A percentile compares a stretch with the other conserved stretches of the same genome.
phyloP scores from a whole-genome alignment of 2,329 filamentous ascomycete species.

The Calonectria multiphialidica region DNA sequence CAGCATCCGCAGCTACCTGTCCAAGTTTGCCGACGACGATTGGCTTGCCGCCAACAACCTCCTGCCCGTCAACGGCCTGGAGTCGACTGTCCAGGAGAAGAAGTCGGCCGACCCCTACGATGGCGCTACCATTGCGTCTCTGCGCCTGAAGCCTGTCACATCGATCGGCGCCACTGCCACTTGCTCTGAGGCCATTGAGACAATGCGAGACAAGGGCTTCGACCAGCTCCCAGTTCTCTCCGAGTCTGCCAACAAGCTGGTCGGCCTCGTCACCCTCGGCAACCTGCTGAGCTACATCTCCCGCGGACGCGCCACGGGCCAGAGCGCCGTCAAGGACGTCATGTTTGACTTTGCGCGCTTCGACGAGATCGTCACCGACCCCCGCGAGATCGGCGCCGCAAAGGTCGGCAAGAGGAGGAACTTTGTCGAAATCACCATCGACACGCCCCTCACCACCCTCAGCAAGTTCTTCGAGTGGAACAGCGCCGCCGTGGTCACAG shows the following conservation, averaged over 20 bases:
- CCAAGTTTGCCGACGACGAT: slow-evolving; percentile 98
- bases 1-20: slow-evolving; percentile 96
- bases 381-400: slow-evolving; percentile 69
- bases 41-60: slow-evolving; percentile 98
- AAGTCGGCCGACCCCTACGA: slow-evolving; percentile 75
- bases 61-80: slow-evolving; percentile 69
- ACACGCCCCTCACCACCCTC: slow-evolving; percentile 85
- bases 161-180: slow-evolving; percentile 79
- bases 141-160: slow-evolving; percentile 93
- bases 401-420: slow-evolving; percentile 66
- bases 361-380: slow-evolving; percentile 91
- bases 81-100: slow-evolving; percentile 60
- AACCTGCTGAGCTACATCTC: slow-evolving; percentile 94
- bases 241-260: slow-evolving; percentile 76
- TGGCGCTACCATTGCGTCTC: slow-evolving; percentile 82
- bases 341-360: slow-evolving; percentile 97
- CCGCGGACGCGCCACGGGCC: slow-evolving; percentile 80
- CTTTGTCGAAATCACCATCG: slow-evolving; percentile 94
- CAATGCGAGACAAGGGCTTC: slow-evolving; percentile 98
- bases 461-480: slow-evolving; percentile 99
- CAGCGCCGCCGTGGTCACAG: slow-evolving; percentile 93
- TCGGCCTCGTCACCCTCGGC: slow-evolving; percentile 93
- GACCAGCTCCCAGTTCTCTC: slow-evolving; percentile 95
- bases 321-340: slow-evolving; percentile 83
- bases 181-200: slow-evolving; percentile 92